Base-by-base conservation (phyloP, 1,139 yeast species). In the Ashbya aceris region DNA sequence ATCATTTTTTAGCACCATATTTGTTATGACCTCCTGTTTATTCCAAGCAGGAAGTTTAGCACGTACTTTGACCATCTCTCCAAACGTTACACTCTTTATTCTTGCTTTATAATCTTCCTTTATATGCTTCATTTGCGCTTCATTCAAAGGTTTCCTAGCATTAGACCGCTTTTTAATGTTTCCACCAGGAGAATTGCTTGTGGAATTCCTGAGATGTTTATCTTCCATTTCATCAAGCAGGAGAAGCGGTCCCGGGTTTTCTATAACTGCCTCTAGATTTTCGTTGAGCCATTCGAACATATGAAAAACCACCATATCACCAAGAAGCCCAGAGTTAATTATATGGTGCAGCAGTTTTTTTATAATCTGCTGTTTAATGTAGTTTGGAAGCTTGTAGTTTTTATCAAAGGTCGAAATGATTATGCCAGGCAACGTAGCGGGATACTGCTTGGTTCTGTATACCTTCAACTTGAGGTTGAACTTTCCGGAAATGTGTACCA, bases 21-120 rank as follows among this genome's bases (percentile, higher is more conserved):
- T 56, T 1, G 84, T 69, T 36, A 91, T 70, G 4, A 71, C 68
- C 0, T 73, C 65, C 40, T 68, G 70, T 56, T 81, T 82, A 9
- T 67, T 60, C 95, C 95, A 89, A 0, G 97, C 97, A 0, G 98
- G 97, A 29, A 91, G 65, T 3, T 60, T 58, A 10, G 70, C 51
- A 49, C 97, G 71, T 8, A 66, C 61, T 2, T 49, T 45, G 8
- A 70, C 42, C 69, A 76, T 73, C 1, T 50, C 39, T 8, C 60
- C 48, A 45, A 62, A 67, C 29, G 60, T 62, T 0, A 50, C 6
- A 0, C 56, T 43, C 13, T 47, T 34, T 1, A 47, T 39, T 45
- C 70, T 54, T 38, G 39, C 40, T 6, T 36, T 39, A 44, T 63
- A 61, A 29, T 54, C 65, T 2, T 45, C 41, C 49, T 62, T 58